A percentile compares a stretch with the other conserved stretches of the same genome.
Conservation (phyloP, 805 yeast species). For the Ogataea allantospora region DNA sequence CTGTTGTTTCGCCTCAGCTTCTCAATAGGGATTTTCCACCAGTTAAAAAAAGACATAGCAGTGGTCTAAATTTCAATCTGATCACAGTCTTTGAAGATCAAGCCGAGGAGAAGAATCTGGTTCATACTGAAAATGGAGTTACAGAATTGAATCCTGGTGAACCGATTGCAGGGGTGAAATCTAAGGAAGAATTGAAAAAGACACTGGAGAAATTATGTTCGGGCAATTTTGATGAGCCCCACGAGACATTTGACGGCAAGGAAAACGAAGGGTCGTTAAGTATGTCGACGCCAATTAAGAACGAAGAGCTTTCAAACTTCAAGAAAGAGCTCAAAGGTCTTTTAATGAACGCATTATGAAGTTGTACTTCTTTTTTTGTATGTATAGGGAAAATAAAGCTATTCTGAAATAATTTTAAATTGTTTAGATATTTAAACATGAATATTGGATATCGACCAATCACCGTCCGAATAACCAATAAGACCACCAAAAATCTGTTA, state of each 20-base stretch:
- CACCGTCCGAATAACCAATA: neutral
- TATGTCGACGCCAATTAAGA: constrained; percentile 23
- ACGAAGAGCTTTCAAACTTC: constrained; percentile 16
- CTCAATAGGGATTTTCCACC: constrained; percentile 10
- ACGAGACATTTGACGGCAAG: constrained; percentile 5
- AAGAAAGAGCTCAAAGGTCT: constrained; percentile 22
- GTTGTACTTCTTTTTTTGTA: constrained; percentile 7
- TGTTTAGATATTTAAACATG: neutral
- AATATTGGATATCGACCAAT: neutral
- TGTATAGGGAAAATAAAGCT: constrained; percentile 4
- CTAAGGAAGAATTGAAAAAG: constrained; percentile 20
- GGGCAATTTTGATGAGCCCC: constrained; percentile 2
- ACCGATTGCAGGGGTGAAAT: constrained; percentile 11
- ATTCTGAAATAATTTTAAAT: constrained; percentile 1
- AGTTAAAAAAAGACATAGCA: constrained; percentile 25
- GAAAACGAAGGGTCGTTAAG: constrained; percentile 16
- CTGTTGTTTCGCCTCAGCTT: constrained; percentile 11
- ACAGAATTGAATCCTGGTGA: constrained; percentile 11
- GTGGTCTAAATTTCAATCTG: constrained; percentile 32
- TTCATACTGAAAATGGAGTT: constrained; percentile 18
- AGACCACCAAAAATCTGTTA: neutral
- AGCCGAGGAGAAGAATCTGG: constrained; percentile 7
- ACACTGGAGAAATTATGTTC: constrained; percentile 21
- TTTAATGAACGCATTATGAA: constrained; percentile 17
- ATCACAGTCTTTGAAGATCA: constrained; percentile 23